Percentiles rank a stretch among this genome's conserved stretches.
Evolutionary conservation across 371 early-diverging fungal species (phyloP).

Genomic region (Aphelidium insulamus): DNA sequence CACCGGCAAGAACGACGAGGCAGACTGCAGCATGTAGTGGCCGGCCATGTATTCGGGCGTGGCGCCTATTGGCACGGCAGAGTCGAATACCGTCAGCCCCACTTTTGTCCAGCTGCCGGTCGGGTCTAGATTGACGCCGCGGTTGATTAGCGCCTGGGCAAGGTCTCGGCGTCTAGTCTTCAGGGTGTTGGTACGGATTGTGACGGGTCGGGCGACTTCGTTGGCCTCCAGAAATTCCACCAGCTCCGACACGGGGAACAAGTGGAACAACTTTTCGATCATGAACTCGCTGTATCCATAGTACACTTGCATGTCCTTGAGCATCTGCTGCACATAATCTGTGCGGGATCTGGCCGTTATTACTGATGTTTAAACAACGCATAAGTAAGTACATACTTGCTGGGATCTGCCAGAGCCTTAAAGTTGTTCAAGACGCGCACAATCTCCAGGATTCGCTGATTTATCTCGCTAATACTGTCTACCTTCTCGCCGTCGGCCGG

Average conservation of each 20-base stretch:
- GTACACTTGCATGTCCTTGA: constrained; percentile 65
- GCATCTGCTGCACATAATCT: constrained; percentile 63
- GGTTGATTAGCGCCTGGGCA: constrained; percentile 76
- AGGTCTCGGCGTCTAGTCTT: constrained; percentile 84
- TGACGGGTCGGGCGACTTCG: constrained; percentile 90
- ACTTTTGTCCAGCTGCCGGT: constrained; percentile 88
- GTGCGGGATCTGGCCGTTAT: constrained; percentile 29
- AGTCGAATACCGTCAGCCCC: constrained; percentile 75
- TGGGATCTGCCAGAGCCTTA: constrained; percentile 48
- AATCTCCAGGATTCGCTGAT: constrained; percentile 65
- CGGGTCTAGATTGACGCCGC: constrained; percentile 95
- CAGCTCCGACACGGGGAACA: constrained; percentile 74
- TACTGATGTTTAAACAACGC: background rate
- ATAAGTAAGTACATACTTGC: constrained; percentile 12
- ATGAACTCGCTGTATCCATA: constrained; percentile 92
- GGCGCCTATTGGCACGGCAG: constrained; percentile 79
- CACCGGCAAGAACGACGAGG: constrained; percentile 93
- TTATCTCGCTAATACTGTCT: background rate
- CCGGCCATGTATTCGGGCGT: constrained; percentile 99
- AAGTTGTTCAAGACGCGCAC: constrained; percentile 71
- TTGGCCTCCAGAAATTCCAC: constrained; percentile 98
- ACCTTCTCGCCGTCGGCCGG: constrained; percentile 1
- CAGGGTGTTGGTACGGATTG: constrained; percentile 93
- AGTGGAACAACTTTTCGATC: constrained; percentile 69
- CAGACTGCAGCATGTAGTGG: constrained; percentile 98